Percentiles rank a stretch among this genome's conserved stretches.
These are phyloP conservation scores for Ascochyta lentis DNA, from an alignment of 2,329 filamentous ascomycete genomes.

Conservation along the genomic window DNA sequence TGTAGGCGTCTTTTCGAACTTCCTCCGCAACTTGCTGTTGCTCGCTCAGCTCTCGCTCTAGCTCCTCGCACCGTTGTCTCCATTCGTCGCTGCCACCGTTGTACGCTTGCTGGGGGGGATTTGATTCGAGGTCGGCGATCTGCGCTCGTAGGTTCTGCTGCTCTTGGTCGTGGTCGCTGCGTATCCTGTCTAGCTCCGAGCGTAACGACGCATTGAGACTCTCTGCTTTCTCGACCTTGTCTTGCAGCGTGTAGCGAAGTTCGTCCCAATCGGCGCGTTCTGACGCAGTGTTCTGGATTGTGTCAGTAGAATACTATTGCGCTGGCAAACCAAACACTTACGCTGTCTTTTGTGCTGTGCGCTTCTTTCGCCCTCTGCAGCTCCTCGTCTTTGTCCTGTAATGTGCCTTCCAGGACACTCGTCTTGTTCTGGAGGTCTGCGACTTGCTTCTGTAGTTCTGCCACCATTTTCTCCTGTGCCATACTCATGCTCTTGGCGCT, in stretches of 20 bases:
- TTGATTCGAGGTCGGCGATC: constrained; percentile 59
- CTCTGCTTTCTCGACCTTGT: constrained; percentile 75
- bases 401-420: constrained; percentile 70
- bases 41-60: constrained; percentile 70
- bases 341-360: constrained; percentile 60
- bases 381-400: constrained; percentile 76
- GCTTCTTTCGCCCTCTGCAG: constrained; percentile 65
- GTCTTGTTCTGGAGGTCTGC: constrained; percentile 76
- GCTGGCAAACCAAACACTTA: constrained; percentile 33
- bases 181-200: constrained; percentile 76
- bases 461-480: constrained; percentile 57
- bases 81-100: constrained; percentile 39
- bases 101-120: constrained; percentile 30
- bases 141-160: constrained; percentile 69
- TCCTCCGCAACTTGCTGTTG: constrained; percentile 87
- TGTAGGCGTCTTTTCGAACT: constrained; percentile 81
- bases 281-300: constrained; percentile 54
- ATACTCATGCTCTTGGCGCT: constrained; percentile 45
- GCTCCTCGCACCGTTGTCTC: constrained; percentile 49
- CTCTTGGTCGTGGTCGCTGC: constrained; percentile 70
- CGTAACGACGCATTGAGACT: constrained; percentile 80
- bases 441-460: constrained; percentile 82
- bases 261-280: constrained; percentile 77
- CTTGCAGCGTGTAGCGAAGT: constrained; percentile 71
- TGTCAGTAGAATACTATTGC: constrained; percentile 10